phyloP scores from a whole-genome alignment of 2,329 filamentous ascomycete genomes.

The Cladorrhinum sp. region DNA sequence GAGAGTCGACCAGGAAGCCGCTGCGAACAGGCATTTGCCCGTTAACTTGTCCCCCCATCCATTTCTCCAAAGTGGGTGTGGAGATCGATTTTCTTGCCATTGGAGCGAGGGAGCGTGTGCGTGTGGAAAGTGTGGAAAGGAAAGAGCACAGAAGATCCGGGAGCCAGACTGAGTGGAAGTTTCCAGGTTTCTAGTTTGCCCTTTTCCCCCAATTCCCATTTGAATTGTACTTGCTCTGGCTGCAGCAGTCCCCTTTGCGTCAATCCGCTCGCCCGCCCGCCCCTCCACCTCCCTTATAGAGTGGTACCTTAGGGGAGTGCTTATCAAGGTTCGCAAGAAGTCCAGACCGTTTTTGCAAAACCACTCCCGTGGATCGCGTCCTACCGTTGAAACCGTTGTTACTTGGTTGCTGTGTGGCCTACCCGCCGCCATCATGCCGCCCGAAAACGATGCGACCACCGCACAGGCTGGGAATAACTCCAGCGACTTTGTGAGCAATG shows the following conservation, averaged over 20 bases:
- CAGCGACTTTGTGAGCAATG: constrained; percentile 83
- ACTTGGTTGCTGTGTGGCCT: not conserved
- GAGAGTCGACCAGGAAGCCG: not conserved
- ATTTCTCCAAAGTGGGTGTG: constrained; percentile 6
- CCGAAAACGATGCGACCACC: constrained; percentile 36
- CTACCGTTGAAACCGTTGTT: constrained; percentile 2
- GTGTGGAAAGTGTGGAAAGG: constrained; percentile 5
- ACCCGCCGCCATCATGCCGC: constrained; percentile 30
- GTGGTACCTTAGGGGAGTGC: not conserved
- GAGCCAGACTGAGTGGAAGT: too few relatives aligned
- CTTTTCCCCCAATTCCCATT: constrained; percentile 7
- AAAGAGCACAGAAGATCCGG: too few relatives aligned
- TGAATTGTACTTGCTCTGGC: constrained; percentile 2
- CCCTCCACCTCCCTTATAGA: too few relatives aligned
- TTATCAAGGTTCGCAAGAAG: not conserved
- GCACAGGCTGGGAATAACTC: constrained; percentile 66
- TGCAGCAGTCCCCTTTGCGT: not conserved
- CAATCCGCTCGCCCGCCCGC: not conserved
- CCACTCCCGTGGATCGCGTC: not conserved
- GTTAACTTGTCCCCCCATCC: not conserved
- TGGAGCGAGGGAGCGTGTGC: constrained; percentile 5
- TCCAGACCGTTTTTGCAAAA: not conserved
- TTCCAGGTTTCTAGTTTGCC: not conserved
- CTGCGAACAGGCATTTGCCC: not conserved
- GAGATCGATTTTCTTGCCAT: too few relatives aligned